A percentile compares a stretch with the other conserved stretches of the same genome.
These are phyloP conservation scores for Suhomyces ambrosiae DNA, from an alignment of 1,139 yeast genomes.

Conservation along the genomic window DNA sequence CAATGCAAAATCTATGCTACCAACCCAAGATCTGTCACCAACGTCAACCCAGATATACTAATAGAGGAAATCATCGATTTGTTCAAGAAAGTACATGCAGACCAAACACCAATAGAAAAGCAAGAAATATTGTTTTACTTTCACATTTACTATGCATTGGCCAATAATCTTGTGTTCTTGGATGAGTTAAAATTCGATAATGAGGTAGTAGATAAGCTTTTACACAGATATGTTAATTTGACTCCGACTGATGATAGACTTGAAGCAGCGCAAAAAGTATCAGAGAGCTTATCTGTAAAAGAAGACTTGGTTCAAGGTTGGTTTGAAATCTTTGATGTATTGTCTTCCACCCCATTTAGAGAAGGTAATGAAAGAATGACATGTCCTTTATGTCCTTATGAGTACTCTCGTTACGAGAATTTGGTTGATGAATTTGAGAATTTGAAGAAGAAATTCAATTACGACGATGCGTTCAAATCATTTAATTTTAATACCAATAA, in stretches of 20 bases:
- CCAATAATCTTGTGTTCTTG: conserved; percentile 32
- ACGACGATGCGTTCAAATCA: conserved; percentile 11
- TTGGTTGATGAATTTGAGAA: conserved; percentile 15
- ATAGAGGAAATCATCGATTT: conserved; percentile 24
- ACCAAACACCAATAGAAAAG: conserved; percentile 23
- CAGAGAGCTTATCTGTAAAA: conserved; percentile 5
- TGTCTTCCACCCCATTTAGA: conserved; percentile 34
- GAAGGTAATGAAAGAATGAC: conserved; percentile 26
- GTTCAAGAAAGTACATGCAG: conserved; percentile 26
- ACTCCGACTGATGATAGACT: conserved; percentile 14
- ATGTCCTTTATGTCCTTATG: conserved; percentile 36
- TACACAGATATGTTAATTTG: conserved; percentile 20
- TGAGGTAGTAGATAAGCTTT: conserved; percentile 26
- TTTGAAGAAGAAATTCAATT: conserved; percentile 14
- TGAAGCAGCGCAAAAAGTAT: conserved; percentile 1
- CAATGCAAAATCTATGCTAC: conserved; percentile 24
- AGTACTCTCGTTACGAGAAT: conserved; percentile 23
- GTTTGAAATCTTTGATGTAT: conserved; percentile 35
- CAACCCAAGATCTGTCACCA: conserved; percentile 13
- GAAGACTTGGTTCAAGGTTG: conserved; percentile 25
- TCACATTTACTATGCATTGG: conserved; percentile 34
- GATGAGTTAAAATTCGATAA: conserved; percentile 35
- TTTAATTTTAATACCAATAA: conserved; percentile 10
- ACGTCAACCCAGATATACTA: conserved; percentile 23
- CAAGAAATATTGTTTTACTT: conserved; percentile 33